These are phyloP conservation scores for Globisporangium spinosum DNA, from an alignment of 352 stramenopile genomes.

Conservation along the genomic window DNA sequence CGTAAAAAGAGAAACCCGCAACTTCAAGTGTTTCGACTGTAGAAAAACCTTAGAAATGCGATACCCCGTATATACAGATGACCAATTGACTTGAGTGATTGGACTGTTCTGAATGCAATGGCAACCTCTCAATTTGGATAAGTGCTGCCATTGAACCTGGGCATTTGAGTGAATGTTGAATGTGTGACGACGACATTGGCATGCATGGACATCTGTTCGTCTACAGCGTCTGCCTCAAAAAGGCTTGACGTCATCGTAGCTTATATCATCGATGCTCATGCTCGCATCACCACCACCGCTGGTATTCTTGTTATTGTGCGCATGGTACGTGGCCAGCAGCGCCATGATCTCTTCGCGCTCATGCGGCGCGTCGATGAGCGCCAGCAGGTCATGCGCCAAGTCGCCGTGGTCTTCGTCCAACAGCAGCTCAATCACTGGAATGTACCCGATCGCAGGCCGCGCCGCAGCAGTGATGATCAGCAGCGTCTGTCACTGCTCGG, in stretches of 20 bases:
- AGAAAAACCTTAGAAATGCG: neutral
- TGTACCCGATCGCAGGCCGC: conserved; percentile 43
- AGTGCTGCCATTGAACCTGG: neutral
- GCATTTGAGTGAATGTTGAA: neutral
- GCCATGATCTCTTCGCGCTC: conserved; percentile 35
- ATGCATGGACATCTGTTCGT: neutral
- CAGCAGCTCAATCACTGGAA: conserved; percentile 41
- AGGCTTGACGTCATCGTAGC: neutral
- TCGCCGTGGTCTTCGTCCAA: conserved; percentile 42
- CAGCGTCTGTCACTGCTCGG: conserved; percentile 46
- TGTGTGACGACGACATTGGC: neutral
- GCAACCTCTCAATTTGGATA: neutral
- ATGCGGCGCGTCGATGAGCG: conserved; percentile 23
- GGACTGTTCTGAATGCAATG: neutral
- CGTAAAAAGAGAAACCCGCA: neutral
- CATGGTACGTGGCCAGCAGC: conserved; percentile 24
- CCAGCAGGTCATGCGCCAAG: conserved; percentile 32
- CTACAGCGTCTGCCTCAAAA: neutral
- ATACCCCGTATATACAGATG: neutral
- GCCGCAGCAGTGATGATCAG: conserved; percentile 30
- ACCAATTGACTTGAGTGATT: neutral
- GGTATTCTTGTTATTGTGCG: conserved; percentile 7
- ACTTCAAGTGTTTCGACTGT: conserved; percentile 1
- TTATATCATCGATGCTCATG: neutral
- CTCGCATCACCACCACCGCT: neutral